Evolutionary conservation across 1,284 basidiomycete genomes (phyloP), one percentile per base, ranked within the genome.

Genomic region (Flammula alnicola): DNA sequence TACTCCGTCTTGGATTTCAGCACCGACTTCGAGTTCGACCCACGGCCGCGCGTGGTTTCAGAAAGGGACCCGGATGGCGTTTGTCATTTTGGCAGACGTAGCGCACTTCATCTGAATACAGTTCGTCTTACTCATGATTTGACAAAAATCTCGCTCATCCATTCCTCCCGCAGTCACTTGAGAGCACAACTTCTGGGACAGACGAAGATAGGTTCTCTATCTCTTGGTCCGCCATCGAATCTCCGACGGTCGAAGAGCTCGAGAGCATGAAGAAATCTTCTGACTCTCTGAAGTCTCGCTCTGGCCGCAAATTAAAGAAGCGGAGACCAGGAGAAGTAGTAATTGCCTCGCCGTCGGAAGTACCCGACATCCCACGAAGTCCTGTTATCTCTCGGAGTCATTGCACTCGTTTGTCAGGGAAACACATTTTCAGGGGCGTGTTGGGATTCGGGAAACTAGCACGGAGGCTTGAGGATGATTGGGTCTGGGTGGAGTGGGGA

Each of bases 1-100:
- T 61, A 58, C 30, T 66, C 65, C 3, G 64, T 62, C 16, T 57
- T 70, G 8, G 61, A 62, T 11, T 52, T 68, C 11, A 61, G 58
- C n/a, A 53, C 27, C n/a, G 62, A 64, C 16, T 65, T 68, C 38
- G 49, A 64, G 8, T 63, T 68, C 33, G 44, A 38, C 41, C 25
- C 48, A 2, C 16, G 22, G 6, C 19, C 26, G 4, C n/a, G 33
- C 7, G 20, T 23, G 4, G 22, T 27, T 2, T 16, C 10, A 12
- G 25, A 41, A 3, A 22, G n/a, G 9, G 16, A n/a, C 14, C 29
- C 47, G 5, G 47, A 42, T 0, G 31, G 36, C 17, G 10, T 39
- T 7, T 42, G 25, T 23, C n/a, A n/a, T n/a, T 12, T 16, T 16
- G n/a, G 19, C 14, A 16, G 47, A 26, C 25, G 40, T 20, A 41